Percentiles rank a stretch among this genome's conserved stretches.
Evolutionary conservation across 192 early-diverging fungal species (phyloP).

Genomic region (Rhizophagus sp.): DNA sequence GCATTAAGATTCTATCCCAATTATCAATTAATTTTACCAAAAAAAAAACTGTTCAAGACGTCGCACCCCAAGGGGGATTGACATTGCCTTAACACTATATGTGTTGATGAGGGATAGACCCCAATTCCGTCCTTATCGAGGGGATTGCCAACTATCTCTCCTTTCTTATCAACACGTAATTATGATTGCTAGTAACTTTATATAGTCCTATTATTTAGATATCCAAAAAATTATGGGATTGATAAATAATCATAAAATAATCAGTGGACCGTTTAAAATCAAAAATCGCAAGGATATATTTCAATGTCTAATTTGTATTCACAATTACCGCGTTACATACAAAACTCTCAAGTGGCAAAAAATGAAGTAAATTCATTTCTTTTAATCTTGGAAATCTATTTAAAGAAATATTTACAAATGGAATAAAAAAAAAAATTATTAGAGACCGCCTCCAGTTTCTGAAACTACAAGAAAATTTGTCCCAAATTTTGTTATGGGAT

Average conservation of each 20-base stretch:
- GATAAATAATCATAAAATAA: no score
- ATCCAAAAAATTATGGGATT: neutral
- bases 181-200: neutral
- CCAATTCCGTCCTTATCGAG: conserved; percentile 38
- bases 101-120: conserved; percentile 21
- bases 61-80: conserved; percentile 9
- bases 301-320: conserved; percentile 14
- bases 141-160: conserved; percentile 41
- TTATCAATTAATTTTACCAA: no score
- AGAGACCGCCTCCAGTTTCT: neutral
- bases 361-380: conserved; percentile 5
- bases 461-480: conserved; percentile 20
- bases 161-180: conserved; percentile 35
- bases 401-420: neutral
- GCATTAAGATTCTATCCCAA: no score
- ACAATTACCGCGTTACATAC: neutral
- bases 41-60: conserved; percentile 29
- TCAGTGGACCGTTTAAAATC: no score
- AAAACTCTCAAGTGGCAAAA: conserved; percentile 5
- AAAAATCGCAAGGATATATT: neutral
- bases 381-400: neutral
- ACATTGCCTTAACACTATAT: conserved; percentile 26
- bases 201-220: neutral
- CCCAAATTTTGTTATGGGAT: conserved; percentile 1
- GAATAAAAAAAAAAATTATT: neutral